Base-by-base conservation (phyloP, 129 eudicot genomes). In the Helichrysum umbraculigerum region DNA sequence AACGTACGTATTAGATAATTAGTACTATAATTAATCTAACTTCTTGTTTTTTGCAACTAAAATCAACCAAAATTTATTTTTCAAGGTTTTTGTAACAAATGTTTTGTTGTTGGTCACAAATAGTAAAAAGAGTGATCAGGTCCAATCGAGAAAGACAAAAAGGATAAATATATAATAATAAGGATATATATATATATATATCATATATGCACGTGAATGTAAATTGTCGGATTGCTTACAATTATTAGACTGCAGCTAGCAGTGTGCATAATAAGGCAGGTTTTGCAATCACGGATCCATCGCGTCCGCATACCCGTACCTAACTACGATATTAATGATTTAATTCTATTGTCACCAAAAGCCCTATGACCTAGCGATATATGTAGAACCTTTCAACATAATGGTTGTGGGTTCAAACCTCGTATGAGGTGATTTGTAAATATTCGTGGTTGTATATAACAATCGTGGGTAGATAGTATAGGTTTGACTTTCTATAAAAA, bases 141-240 rank as follows among this genome's bases (percentile, higher is more conserved):
- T 47, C 10, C 22, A 32, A 58, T 12, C 7, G 25, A 35, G 68
- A 58, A 52, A 72, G 54, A 20, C 57, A 22, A 19, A 56, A 17
- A 32, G 66, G 11, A n/a, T 19, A 54, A 54, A 56, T 22, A 2
- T n/a, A 7, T 34, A 32, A 32, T 50, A 64, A 37, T 5, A 33
- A 12, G 16, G 44, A 25, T 25, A 14, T 3, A 28, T n/a, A n/a
- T n/a, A n/a, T n/a, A n/a, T n/a, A n/a, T n/a, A n/a, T n/a, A n/a
- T n/a, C n/a, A n/a, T n/a, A n/a, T 41, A 39, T 29, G 79, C 83
- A 73, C 70, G 83, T 80, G 79, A 80, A 56, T 66, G 54, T 67
- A 33, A 66, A 39, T 73, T 80, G 83, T 80, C 83, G 54, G 32
- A 30, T 79, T 72, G 75, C 68, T 51, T 72, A 32, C 54, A 72